Evolutionary conservation across 345 rosid genomes (phyloP).

Genomic region (Luvunga scandens): DNA sequence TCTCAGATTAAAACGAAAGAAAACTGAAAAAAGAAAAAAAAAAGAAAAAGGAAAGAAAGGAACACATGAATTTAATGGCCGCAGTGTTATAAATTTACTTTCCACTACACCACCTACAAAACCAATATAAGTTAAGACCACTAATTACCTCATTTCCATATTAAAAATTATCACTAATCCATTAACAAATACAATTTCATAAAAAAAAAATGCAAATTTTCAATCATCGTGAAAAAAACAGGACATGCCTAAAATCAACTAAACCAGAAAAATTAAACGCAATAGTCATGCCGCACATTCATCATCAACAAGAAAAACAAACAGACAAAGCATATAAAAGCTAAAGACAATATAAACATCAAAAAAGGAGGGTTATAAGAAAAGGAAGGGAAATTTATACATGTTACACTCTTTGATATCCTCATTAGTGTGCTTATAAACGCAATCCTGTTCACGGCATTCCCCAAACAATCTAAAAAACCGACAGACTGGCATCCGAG

Average conservation of each 20-base stretch:
- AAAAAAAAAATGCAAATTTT: background rate
- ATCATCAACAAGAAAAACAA: background rate
- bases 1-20: background rate
- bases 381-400: conserved; percentile 33
- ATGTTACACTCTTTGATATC: conserved; percentile 99
- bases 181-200: background rate
- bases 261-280: background rate
- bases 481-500: conserved; percentile 96
- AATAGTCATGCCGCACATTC: background rate
- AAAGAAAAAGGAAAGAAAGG: background rate
- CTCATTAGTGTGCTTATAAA: conserved; percentile 92
- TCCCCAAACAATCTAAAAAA: conserved; percentile 87
- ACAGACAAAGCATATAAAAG: background rate
- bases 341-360: background rate
- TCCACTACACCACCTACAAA: background rate
- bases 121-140: background rate
- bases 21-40: background rate
- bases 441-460: conserved; percentile 98
- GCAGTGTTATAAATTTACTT: background rate
- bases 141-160: background rate
- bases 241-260: background rate
- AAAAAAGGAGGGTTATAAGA: background rate
- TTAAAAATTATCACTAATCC: background rate
- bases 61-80: background rate
- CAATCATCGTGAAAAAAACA: background rate